Evolutionary conservation across 441 rosid genomes (phyloP).

Genomic region (Syzygium syzygioides): DNA sequence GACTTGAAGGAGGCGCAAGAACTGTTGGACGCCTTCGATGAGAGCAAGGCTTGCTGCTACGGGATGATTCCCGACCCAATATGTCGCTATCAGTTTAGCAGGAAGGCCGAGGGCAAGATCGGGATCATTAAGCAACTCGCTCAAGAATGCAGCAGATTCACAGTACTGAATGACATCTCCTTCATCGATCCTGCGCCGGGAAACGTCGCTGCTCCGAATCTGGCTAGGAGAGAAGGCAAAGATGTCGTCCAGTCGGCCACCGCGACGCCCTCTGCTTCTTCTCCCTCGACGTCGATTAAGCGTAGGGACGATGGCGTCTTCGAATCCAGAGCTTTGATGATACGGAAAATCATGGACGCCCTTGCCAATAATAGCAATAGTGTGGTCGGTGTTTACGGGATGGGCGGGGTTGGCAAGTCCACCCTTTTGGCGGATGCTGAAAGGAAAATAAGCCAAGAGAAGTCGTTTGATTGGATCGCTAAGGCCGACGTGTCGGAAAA

Average conservation of each 20-base stretch:
- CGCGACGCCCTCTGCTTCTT: rapidly evolving
- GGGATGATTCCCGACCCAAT: neutral
- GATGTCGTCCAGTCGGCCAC: rapidly evolving
- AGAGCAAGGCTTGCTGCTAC: neutral
- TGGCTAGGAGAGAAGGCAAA: rapidly evolving
- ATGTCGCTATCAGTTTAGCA: neutral
- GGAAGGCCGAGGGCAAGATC: neutral
- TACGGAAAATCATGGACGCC: rapidly evolving
- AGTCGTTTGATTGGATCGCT: rapidly evolving
- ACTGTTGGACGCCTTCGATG: neutral
- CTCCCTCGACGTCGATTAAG: rapidly evolving
- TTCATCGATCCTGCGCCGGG: neutral
- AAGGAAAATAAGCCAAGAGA: rapidly evolving
- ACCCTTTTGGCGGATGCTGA: neutral
- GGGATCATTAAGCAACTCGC: neutral
- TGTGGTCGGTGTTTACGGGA: rapidly evolving
- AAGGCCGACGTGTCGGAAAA: neutral
- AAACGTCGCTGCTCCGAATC: rapidly evolving
- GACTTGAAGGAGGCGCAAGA: neutral
- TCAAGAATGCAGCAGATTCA: rapidly evolving
- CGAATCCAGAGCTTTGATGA: rapidly evolving
- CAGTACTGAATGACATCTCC: neutral
- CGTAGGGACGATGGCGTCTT: rapidly evolving
- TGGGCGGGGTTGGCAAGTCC: neutral
- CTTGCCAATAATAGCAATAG: rapidly evolving